These are phyloP conservation scores for Gnomoniopsis sp. DNA, from an alignment of 2,329 filamentous ascomycete genomes.

Conservation along the genomic window DNA sequence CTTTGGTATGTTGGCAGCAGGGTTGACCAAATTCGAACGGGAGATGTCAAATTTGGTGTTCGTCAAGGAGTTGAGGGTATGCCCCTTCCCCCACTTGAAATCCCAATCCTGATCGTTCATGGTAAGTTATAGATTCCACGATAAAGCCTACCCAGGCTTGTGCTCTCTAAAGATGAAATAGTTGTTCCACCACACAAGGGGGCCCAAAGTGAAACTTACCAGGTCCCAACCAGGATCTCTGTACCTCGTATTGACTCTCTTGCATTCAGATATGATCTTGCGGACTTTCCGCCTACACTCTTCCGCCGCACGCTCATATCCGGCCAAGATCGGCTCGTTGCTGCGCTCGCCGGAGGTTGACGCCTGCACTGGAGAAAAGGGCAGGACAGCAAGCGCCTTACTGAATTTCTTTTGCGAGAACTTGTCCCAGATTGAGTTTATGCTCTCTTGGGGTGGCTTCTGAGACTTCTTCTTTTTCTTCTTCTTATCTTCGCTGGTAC, in stretches of 20 bases:
- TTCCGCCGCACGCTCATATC: slow-evolving; percentile 61
- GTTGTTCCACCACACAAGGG: background rate
- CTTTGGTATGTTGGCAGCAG: slow-evolving; percentile 57
- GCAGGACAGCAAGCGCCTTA: slow-evolving; percentile 63
- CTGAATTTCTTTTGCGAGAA: slow-evolving; percentile 60
- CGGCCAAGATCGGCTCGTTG: slow-evolving; percentile 57
- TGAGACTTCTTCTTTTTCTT: slow-evolving; percentile 58
- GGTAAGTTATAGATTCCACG: background rate
- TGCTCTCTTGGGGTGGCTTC: slow-evolving; percentile 60
- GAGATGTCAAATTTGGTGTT: slow-evolving; percentile 49
- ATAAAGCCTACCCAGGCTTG: too few species aligned
- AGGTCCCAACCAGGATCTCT: slow-evolving; percentile 61
- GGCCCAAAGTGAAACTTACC: slow-evolving; percentile 29
- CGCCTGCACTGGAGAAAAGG: slow-evolving; percentile 57
- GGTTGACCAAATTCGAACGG: slow-evolving; percentile 40
- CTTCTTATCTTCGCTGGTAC: slow-evolving; percentile 36
- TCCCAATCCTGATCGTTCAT: slow-evolving; percentile 53
- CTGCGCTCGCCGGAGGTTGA: slow-evolving; percentile 48
- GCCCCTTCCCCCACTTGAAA: slow-evolving; percentile 60
- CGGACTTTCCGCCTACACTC: slow-evolving; percentile 61
- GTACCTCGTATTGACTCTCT: slow-evolving; percentile 75
- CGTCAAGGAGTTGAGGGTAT: slow-evolving; percentile 53
- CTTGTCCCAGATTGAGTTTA: slow-evolving; percentile 64
- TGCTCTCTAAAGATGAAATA: background rate
- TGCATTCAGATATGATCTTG: slow-evolving; percentile 63